Base-by-base conservation (phyloP, 2,329 filamentous ascomycete genomes). In the Domatiomyces catenatus region DNA sequence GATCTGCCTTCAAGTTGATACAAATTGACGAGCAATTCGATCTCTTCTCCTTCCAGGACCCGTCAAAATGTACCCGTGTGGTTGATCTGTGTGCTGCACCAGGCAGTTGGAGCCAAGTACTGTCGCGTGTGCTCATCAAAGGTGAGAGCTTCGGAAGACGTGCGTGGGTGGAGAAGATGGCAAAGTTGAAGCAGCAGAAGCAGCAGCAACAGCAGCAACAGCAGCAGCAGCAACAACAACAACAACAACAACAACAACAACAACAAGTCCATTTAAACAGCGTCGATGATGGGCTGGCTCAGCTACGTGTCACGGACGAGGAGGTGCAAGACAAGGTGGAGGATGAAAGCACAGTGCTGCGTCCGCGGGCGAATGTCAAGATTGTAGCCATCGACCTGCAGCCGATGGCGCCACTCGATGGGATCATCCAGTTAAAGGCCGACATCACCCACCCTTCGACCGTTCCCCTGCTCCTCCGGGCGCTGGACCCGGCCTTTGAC, bases 401-500 rank as follows among this genome's bases (percentile, higher is more conserved):
- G 65, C 92, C 92, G 42, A 98, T 98, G 77, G 87, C 85, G 54
- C 87, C 90, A 5, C 75, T 98, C 3, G 84, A 92, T 22, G 92
- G 92, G 53, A 94, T 98, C 65, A 86, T 83, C 36, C 94, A 86
- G 8, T 76, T 98, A 12, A 84, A 89, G 62, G 92, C 92, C 47
- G 92, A 98, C 65, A 98, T 98, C 60, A 98, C 92, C 7, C 92
- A 98, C 66, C 90, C 92, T 0, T 89, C 88, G 2, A 98, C 92
- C 0, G 86, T 96, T 28, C 89, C 90, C 6, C 77, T 94, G 3
- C 77, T 98, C 18, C 77, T 96, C 20, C 79, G 81, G 56, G 88
- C 90, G 1, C 75, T 98, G 19, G 88, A 95, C 60, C 79, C 86
- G 1, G 76, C 81, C 48, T 63, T 73, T 2, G 64, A 65, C 18